Base-by-base conservation (phyloP, 352 stramenopile species). In the Pythium rishiriense region DNA sequence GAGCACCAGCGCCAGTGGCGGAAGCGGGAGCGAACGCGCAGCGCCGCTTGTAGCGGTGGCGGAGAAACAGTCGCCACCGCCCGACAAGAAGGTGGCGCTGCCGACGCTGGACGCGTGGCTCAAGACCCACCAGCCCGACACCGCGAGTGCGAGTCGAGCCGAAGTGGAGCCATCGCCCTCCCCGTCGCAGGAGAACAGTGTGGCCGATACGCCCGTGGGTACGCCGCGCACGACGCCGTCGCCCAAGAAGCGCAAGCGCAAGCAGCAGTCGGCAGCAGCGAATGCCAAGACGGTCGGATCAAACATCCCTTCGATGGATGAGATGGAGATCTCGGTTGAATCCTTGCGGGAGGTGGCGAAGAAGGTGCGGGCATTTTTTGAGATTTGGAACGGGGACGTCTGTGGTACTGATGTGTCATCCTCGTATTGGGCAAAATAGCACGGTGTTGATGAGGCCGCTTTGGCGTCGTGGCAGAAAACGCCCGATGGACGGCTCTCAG, bases 401-500 rank as follows among this genome's bases (percentile, higher is more conserved):
- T 21, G 4, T 29, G n/a, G 8, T 54, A 28, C 26, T 45, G 49
- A 56, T 24, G 45, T 57, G 25, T 29, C 21, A 15, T 41, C 28
- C 41, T 5, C 35, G 35, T 24, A 33, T 60, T 48, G 39, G 53
- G 19, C 46, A 37, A 24, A 1, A 37, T 39, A 87, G 62, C 62
- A 69, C 31, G 73, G 63, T 4, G 50, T 91, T 3, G 80, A 90
- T 25, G 64, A 58, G 2, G 33, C 62, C 0, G 28, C 35, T 9
- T 43, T 90, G 11, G 66, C 51, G 1, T 42, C 59, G 2, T 90
- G 83, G 80, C 65, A 73, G 35, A 52, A 74, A 0, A 64, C 63
- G 11, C 48, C 73, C 1, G 82, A 88, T 50, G 78, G 76, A 0
- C 80, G 73, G 12, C 57, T 89, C n/a, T 46, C 72, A 42, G 78